Evolutionary conservation across 179 eudicot genomes (phyloP).

Genomic region (Beta macrorhiza): DNA sequence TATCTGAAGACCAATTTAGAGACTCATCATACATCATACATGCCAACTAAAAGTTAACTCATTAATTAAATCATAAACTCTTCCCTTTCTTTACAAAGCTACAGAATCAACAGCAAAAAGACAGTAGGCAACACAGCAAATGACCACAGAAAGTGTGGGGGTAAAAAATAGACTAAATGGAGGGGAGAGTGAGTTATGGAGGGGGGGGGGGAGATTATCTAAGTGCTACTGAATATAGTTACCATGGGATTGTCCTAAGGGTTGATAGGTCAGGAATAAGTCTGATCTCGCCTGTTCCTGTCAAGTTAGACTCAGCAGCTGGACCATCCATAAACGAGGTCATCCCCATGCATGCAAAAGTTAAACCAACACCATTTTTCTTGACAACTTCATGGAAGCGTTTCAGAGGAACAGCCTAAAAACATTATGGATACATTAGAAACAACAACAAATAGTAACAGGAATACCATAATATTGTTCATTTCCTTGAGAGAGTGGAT

Average conservation of each 20-base stretch:
- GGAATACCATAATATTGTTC: background rate
- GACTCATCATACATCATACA: background rate
- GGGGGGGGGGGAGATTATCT: background rate
- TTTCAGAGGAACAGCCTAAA: conserved; percentile 66
- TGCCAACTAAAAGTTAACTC: background rate
- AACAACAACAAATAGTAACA: background rate
- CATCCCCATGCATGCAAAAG: conserved; percentile 86
- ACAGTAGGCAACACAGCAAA: background rate
- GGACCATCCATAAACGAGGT: conserved; percentile 72
- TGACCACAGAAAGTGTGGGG: background rate
- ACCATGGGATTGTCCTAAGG: conserved; percentile 80
- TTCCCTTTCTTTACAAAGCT: background rate
- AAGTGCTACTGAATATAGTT: conserved; percentile 16
- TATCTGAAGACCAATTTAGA: background rate
- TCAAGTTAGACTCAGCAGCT: conserved; percentile 71
- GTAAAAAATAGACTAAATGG: background rate
- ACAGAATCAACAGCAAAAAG: background rate
- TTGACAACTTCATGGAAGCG: conserved; percentile 66
- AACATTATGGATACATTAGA: background rate
- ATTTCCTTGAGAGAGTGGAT: background rate
- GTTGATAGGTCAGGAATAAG: conserved; percentile 87
- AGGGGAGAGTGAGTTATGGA: background rate
- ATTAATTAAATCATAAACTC: background rate
- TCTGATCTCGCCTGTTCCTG: conserved; percentile 88
- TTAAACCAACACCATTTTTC: conserved; percentile 84